Percentiles rank a stretch among this genome's conserved stretches.
Evolutionary conservation across 1,139 yeast genomes (phyloP).

Genomic region (Zygosaccharomyces sapae): DNA sequence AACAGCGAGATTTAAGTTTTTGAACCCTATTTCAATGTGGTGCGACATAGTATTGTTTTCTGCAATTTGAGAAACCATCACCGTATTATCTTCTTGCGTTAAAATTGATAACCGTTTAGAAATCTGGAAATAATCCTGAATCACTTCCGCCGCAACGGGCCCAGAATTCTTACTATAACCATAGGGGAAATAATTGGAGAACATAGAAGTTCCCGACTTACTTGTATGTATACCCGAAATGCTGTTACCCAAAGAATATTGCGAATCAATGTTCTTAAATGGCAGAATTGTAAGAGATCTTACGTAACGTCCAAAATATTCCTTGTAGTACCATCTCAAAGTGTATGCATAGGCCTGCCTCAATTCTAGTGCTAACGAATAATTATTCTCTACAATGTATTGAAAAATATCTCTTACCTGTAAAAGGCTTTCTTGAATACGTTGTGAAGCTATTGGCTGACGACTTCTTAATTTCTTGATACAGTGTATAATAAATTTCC

Average conservation of each 20-base stretch:
- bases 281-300: conserved; percentile 67
- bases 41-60: conserved; percentile 65
- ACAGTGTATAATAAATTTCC: conserved; percentile 61
- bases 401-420: conserved; percentile 55
- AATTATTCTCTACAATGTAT: conserved; percentile 54
- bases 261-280: conserved; percentile 49
- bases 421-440: conserved; percentile 64
- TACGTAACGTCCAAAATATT: conserved; percentile 73
- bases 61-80: conserved; percentile 81
- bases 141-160: conserved; percentile 22
- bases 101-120: conserved; percentile 55
- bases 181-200: conserved; percentile 27
- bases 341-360: conserved; percentile 78
- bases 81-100: conserved; percentile 53
- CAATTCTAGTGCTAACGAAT: conserved; percentile 69
- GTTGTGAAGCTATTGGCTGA: conserved; percentile 57
- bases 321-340: conserved; percentile 87
- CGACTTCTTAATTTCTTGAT: conserved; percentile 60
- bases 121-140: conserved; percentile 50
- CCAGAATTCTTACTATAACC: conserved; percentile 21
- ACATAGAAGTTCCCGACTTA: conserved; percentile 20
- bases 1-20: conserved; percentile 69
- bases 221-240: conserved; percentile 23
- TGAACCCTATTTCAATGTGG: conserved; percentile 69
- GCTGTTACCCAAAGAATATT: conserved; percentile 37